Percentiles rank a stretch among this genome's conserved stretches.
Conservation (phyloP, 2,329 filamentous ascomycete species). For the Aspergillus brasiliensis region DNA sequence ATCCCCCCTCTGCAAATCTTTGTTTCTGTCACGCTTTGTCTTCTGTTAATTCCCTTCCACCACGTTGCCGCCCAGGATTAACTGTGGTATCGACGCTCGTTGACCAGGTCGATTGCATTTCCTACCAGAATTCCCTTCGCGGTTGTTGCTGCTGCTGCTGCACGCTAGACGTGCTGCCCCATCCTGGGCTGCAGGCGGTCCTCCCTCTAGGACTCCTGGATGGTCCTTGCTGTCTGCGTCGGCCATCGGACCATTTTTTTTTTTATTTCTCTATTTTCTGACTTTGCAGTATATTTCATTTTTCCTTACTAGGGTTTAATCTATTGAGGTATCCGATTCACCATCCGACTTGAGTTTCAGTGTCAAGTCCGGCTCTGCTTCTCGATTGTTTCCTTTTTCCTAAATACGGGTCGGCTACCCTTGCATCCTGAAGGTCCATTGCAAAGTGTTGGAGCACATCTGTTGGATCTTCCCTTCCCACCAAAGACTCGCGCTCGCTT, state of each 20-base stretch:
- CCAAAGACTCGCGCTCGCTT: not conserved
- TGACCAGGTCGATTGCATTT: conserved; percentile 7
- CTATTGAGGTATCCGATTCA: conserved; percentile 14
- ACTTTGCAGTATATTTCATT: conserved; percentile 3
- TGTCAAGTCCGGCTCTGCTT: not conserved
- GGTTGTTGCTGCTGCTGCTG: conserved; percentile 14
- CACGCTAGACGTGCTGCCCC: conserved; percentile 27
- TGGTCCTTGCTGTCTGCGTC: conserved; percentile 13
- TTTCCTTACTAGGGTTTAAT: conserved; percentile 1
- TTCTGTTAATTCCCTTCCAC: not conserved
- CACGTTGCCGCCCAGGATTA: conserved; percentile 9
- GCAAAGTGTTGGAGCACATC: not conserved
- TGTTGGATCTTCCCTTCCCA: not conserved
- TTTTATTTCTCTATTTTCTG: conserved; percentile 9
- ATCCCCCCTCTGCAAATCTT: not conserved
- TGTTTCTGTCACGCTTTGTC: not conserved
- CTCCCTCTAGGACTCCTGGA: conserved; percentile 20
- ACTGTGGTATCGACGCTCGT: conserved; percentile 10
- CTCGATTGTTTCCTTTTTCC: conserved; percentile 7
- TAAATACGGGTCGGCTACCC: conserved; percentile 1
- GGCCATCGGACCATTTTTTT: conserved; percentile 13
- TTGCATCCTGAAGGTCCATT: not conserved
- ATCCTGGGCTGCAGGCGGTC: conserved; percentile 23
- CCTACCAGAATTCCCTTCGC: conserved; percentile 10
- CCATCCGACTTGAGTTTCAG: not conserved